A percentile compares a stretch with the other conserved stretches of the same genome.
These are phyloP conservation scores for Metarhizium robertsii DNA, from an alignment of 2,329 filamentous ascomycete species.

Conservation along the genomic window DNA sequence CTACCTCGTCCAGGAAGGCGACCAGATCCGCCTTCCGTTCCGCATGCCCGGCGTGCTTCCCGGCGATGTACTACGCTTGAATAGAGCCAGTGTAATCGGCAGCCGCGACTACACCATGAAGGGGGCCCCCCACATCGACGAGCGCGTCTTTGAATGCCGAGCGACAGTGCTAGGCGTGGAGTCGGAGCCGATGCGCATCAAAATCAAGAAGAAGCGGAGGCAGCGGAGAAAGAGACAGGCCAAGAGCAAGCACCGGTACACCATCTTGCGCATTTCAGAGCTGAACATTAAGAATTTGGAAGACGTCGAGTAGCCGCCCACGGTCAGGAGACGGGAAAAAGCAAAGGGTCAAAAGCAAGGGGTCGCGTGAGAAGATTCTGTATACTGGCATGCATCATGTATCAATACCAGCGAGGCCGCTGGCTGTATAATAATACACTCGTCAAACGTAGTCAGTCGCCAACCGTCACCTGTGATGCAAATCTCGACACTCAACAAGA, in stretches of 20 bases:
- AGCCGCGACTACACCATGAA: slow-evolving; percentile 86
- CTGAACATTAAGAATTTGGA: slow-evolving; percentile 50
- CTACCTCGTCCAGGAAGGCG: slow-evolving; percentile 70
- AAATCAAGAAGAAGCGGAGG: slow-evolving; percentile 74
- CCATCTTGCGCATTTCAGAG: slow-evolving; percentile 76
- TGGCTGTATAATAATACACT: slow-evolving; percentile 6
- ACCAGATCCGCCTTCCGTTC: slow-evolving; percentile 69
- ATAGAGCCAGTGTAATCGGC: slow-evolving; percentile 74
- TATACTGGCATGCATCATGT: not conserved
- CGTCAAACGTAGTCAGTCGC: not conserved
- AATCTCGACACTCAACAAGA: no score
- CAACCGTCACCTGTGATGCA: no score
- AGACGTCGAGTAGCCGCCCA: slow-evolving; percentile 20
- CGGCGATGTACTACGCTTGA: slow-evolving; percentile 80
- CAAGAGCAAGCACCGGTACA: slow-evolving; percentile 85
- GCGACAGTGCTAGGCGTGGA: slow-evolving; percentile 80
- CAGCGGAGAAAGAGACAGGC: slow-evolving; percentile 65
- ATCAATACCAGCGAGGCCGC: not conserved
- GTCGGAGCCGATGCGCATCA: slow-evolving; percentile 65
- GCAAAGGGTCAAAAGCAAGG: no score
- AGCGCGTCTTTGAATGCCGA: slow-evolving; percentile 74
- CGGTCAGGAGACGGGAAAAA: no score
- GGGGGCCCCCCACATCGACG: slow-evolving; percentile 72
- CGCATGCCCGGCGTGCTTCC: slow-evolving; percentile 66
- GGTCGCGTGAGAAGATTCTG: no score